Evolutionary conservation across 139 green algal species (phyloP), one percentile per base, ranked within the genome.

Genomic region (Dunaliella primolecta): DNA sequence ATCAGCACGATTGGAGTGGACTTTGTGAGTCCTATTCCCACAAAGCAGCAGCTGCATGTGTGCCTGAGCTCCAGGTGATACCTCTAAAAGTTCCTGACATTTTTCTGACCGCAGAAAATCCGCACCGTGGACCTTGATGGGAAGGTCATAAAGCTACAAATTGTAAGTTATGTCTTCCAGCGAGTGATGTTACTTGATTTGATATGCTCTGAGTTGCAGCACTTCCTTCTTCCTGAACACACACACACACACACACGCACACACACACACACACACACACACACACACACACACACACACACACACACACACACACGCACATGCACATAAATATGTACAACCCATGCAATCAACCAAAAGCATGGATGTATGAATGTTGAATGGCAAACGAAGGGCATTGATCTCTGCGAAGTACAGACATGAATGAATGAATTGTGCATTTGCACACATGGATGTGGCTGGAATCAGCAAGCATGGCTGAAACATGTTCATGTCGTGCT

Each of bases 141-240:
- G 72, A 99, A 99, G 89, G 96, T 98, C 55, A 98, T 99, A 90
- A 99, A 99, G 92, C 92, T 99, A 33, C 97, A 99, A 79, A 99
- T 99, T 86, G 95, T 97, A 76, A 93, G 93, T 90, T 0, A 25
- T 27, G n/a, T n/a, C n/a, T n/a, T n/a, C n/a, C n/a, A n/a, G n/a
- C n/a, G n/a, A n/a, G n/a, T n/a, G n/a, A n/a, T n/a, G n/a, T n/a
- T n/a, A n/a, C n/a, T n/a, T n/a, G n/a, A 29, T 35, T 0, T 79
- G 31, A 57, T 72, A 24, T 38, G 31, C 46, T 64, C 15, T 25
- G 15, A 64, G 15, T 7, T 64, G 46, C 15, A 64, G 36, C 30
- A 70, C 32, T 3, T n/a, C 34, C 36, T 23, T 36, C 7, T 37
- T 34, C 3, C 27, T 35, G 11, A 7, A n/a, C 77, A 46, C 77